Percentiles rank a stretch among this genome's conserved stretches.
Evolutionary conservation across 164 flowering plant species (phyloP).

Genomic region (Vitis labrusca): DNA sequence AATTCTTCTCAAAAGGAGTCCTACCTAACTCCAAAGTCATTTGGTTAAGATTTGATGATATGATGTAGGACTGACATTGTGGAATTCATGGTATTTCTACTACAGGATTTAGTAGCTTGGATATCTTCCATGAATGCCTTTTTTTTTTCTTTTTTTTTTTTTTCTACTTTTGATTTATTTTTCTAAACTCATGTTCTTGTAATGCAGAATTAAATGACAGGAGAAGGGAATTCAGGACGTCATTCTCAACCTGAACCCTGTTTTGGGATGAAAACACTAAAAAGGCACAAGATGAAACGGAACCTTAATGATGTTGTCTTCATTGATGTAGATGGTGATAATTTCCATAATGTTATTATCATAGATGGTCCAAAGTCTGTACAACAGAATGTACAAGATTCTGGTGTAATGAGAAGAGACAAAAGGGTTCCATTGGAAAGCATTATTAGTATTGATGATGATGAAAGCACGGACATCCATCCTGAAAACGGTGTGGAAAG

Average conservation of each 20-base stretch:
- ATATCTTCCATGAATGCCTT: not conserved
- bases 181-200: not conserved
- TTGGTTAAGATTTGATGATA: not conserved
- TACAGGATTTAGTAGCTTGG: not conserved
- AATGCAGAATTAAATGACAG: constrained; percentile 15
- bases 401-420: constrained; percentile 14
- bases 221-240: constrained; percentile 23
- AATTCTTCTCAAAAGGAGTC: not conserved
- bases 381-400: constrained; percentile 18
- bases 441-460: constrained; percentile 70
- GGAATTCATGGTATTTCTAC: too few relatives aligned
- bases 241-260: constrained; percentile 23
- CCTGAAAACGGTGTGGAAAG: constrained; percentile 16
- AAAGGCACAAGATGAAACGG: constrained; percentile 29
- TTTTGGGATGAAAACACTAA: constrained; percentile 24
- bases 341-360: constrained; percentile 32
- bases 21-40: not conserved
- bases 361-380: constrained; percentile 56
- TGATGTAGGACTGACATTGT: not conserved
- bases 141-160: not conserved
- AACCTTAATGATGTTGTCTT: constrained; percentile 36
- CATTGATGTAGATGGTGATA: constrained; percentile 64
- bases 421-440: constrained; percentile 14
- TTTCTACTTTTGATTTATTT: not conserved
- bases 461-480: constrained; percentile 25